Evolutionary conservation across 371 early-diverging fungal genomes (phyloP).

Genomic region (Gilbertella persicaria): DNA sequence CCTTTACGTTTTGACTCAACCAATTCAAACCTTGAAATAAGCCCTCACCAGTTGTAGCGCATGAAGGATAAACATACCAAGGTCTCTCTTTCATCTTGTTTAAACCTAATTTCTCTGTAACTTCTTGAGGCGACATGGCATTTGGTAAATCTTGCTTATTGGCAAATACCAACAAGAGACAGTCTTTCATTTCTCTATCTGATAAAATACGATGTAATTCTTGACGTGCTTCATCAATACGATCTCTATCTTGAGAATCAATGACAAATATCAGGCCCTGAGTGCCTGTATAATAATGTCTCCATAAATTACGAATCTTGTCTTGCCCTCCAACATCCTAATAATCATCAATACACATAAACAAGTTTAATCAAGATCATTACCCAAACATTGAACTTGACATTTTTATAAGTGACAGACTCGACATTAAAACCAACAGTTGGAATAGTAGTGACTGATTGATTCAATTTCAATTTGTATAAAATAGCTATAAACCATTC

Average conservation of each 20-base stretch:
- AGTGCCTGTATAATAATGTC: constrained; percentile 86
- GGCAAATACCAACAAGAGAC: constrained; percentile 80
- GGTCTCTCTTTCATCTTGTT: constrained; percentile 75
- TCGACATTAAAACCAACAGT: constrained; percentile 90
- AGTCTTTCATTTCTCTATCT: constrained; percentile 84
- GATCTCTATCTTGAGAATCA: constrained; percentile 80
- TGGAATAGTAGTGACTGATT: constrained; percentile 85
- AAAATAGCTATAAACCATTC: constrained; percentile 67
- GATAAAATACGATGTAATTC: constrained; percentile 80
- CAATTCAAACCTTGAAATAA: constrained; percentile 85
- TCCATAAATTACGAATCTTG: constrained; percentile 88
- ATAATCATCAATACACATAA: too few species aligned
- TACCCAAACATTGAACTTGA: constrained; percentile 84
- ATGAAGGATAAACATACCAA: constrained; percentile 86
- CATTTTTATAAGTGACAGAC: constrained; percentile 86
- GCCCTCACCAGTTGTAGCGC: constrained; percentile 88
- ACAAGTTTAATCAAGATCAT: not conserved
- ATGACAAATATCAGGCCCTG: constrained; percentile 88
- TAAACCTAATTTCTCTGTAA: constrained; percentile 78
- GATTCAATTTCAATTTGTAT: constrained; percentile 85
- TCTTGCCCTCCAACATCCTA: constrained; percentile 91
- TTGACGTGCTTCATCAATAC: constrained; percentile 82
- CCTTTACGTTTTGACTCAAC: constrained; percentile 85
- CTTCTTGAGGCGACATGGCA: constrained; percentile 78
- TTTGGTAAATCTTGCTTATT: constrained; percentile 86